Conservation (phyloP, 176 grass and related monocot genomes). For the Triticum dicoccoides region DNA sequence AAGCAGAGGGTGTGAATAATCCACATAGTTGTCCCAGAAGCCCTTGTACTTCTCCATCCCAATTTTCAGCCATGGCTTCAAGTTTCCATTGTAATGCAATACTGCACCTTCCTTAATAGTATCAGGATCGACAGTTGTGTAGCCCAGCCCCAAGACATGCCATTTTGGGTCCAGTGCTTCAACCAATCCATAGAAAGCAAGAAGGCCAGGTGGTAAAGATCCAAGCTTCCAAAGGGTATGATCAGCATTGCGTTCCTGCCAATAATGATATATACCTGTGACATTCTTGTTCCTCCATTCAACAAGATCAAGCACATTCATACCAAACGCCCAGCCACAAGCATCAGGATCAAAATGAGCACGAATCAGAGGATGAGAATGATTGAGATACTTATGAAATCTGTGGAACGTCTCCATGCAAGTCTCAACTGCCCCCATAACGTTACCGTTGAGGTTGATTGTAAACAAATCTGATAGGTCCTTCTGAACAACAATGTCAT, state of each 20-base stretch:
- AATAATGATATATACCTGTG: slow-evolving; percentile 99
- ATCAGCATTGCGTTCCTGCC: slow-evolving; percentile 92
- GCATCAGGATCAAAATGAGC: slow-evolving; percentile 99
- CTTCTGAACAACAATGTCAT: slow-evolving; percentile 91
- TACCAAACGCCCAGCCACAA: slow-evolving; percentile 98
- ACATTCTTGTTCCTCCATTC: slow-evolving; percentile 96
- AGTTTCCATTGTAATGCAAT: slow-evolving; percentile 98
- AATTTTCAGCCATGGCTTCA: slow-evolving; percentile 99
- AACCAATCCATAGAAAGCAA: slow-evolving; percentile 93
- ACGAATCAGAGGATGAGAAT: slow-evolving; percentile 91
- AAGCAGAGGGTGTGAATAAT: slow-evolving; percentile 92
- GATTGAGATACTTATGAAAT: slow-evolving; percentile 98
- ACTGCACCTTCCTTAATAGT: slow-evolving; percentile 90
- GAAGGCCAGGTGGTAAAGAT: slow-evolving; percentile 86
- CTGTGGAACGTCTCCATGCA: slow-evolving; percentile 99
- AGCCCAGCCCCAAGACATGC: slow-evolving; percentile 95
- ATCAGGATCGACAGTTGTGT: slow-evolving; percentile 73
- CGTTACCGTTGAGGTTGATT: slow-evolving; percentile 87
- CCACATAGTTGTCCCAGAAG: slow-evolving; percentile 95
- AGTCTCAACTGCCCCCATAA: slow-evolving; percentile 98
- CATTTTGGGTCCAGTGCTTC: slow-evolving; percentile 84
- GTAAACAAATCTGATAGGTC: slow-evolving; percentile 78
- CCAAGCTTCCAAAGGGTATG: slow-evolving; percentile 99
- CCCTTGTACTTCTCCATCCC: slow-evolving; percentile 98
- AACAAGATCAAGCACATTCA: slow-evolving; percentile 92